phyloP scores from a whole-genome alignment of 2,329 filamentous ascomycete genomes.

The Trichoderma gracile region DNA sequence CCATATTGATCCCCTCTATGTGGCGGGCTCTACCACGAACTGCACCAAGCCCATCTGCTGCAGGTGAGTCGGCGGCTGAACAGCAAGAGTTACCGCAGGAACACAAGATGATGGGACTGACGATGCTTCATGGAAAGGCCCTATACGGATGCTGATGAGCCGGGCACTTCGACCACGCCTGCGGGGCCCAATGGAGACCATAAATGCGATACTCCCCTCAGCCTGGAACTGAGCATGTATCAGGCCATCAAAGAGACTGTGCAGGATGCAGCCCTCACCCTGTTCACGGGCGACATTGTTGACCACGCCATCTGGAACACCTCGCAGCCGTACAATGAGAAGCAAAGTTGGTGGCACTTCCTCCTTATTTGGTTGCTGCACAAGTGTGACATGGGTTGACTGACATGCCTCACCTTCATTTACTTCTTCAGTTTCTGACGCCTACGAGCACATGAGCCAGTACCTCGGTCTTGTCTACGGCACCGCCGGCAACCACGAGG shows the following conservation, averaged over 20 bases:
- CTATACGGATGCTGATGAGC: constrained; percentile 49
- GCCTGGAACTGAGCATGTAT: constrained; percentile 57
- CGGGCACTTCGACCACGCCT: constrained; percentile 50
- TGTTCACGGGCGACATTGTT: constrained; percentile 62
- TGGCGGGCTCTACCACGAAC: constrained; percentile 53
- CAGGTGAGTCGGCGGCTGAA: constrained; percentile 39
- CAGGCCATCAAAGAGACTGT: constrained; percentile 49
- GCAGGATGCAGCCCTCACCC: constrained; percentile 52
- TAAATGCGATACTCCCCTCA: constrained; percentile 53
- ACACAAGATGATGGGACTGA: background rate
- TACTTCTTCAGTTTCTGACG: constrained; percentile 42
- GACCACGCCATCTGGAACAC: constrained; percentile 55
- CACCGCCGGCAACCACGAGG: constrained; percentile 59
- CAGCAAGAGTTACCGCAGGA: background rate
- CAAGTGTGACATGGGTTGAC: background rate
- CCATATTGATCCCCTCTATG: constrained; percentile 58
- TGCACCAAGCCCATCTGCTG: constrained; percentile 63
- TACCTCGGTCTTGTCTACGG: constrained; percentile 51
- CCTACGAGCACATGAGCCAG: constrained; percentile 49
- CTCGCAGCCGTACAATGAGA: constrained; percentile 37
- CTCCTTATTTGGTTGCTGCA: background rate
- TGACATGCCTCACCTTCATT: background rate
- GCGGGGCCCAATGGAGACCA: constrained; percentile 55
- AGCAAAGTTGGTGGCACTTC: constrained; percentile 33
- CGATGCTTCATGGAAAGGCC: constrained; percentile 36